Base-by-base conservation (phyloP, 2,329 filamentous ascomycete species). In the Trichothecium roseum region DNA sequence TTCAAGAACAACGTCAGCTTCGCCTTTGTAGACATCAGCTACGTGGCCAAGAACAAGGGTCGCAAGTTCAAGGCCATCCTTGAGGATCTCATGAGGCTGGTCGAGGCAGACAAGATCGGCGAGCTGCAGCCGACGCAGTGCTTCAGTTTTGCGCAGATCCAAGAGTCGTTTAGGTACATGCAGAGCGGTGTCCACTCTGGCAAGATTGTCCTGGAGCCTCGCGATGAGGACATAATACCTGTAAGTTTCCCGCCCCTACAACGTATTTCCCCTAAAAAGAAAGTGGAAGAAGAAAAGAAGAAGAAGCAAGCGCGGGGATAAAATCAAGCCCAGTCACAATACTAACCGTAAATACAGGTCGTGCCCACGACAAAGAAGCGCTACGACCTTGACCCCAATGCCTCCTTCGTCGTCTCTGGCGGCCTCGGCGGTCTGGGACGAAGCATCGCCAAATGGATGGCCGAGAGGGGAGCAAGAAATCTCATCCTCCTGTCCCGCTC, bases 1-100 rank as follows among this genome's bases (percentile, higher is more conserved):
- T 63, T 67, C 31, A 60, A 66, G 28, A 55, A 53, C 42, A 69
- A 68, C 40, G 57, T 59, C 17, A 64, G 59, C 30, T 67, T 66
- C 42, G 55, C 59, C 41, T 62, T 64, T 0, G 57, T 69, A 1
- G 64, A 70, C 37, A 49, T 68, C 32, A 59, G 65, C 28, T 51
- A 59, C 1, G 45, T 73, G 4, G 55, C 62, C n/a, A 50, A 49
- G 2, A 51, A 66, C 42, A 52, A 60, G 18, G 64, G 64, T 5
- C 57, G 53, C 42, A 45, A 63, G 28, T 27, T 36, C 9, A 20
- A 16, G 28, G 17, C 6, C 16, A 29, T 28, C 8, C 17, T 18
- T 15, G 18, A 30, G 20, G 14, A 31, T 6, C 26, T 18, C 18
- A 20, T 36, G 9, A 20, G 32, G 24, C 28, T 29, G 27, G 30